Evolutionary conservation across 306 rosid genomes (phyloP).

Genomic region (Cicer pinnatifidum): DNA sequence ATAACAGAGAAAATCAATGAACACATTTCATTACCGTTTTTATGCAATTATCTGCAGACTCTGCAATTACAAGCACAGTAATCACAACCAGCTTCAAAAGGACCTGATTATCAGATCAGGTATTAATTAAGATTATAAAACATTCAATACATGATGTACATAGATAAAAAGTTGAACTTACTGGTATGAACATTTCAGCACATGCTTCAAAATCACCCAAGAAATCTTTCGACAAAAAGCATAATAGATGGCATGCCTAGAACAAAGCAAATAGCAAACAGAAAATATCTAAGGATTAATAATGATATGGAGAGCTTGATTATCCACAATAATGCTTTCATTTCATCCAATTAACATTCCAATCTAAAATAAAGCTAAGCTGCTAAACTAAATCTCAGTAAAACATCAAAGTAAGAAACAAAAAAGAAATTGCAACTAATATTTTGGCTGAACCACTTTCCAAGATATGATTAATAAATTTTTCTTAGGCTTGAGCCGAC

Average conservation of each 20-base stretch:
- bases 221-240: constrained; percentile 89
- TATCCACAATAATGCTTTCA: constrained; percentile 16
- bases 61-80: constrained; percentile 99
- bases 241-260: constrained; percentile 91
- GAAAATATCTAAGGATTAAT: constrained; percentile 16
- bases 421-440: constrained; percentile 28
- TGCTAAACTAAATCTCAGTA: constrained; percentile 30
- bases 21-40: constrained; percentile 73
- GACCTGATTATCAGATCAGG: constrained; percentile 68
- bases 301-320: constrained; percentile 22
- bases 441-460: constrained; percentile 2
- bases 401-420: constrained; percentile 24
- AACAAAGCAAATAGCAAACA: constrained; percentile 42
- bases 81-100: constrained; percentile 99
- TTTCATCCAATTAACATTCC: constrained; percentile 29
- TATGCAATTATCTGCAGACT: constrained; percentile 96
- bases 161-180: constrained; percentile 57
- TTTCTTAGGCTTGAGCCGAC: constrained; percentile 18
- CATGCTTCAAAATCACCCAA: constrained; percentile 96
- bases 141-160: constrained; percentile 29
- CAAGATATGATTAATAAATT: constrained; percentile 23
- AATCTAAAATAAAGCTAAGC: background rate
- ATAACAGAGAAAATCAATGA: constrained; percentile 5
- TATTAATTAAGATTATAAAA: constrained; percentile 45
- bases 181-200: constrained; percentile 92